Base-by-base conservation (phyloP, 140 eudicot species). In the Anethum foeniculum region DNA sequence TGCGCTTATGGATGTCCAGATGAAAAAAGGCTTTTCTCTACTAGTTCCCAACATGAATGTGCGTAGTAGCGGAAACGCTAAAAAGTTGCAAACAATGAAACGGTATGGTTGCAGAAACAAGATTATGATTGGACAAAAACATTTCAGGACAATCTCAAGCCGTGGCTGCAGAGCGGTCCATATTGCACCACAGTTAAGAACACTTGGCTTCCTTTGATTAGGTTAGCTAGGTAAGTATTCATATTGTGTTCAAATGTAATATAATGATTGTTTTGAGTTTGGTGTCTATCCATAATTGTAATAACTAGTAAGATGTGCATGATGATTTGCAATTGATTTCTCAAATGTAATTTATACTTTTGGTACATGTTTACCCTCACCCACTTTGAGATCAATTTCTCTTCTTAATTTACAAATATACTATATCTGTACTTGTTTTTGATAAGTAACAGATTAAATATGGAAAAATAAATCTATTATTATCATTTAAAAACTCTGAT, bases 121-220 rank as follows among this genome's bases (percentile, higher is more conserved):
- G 67, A 58, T 23, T 23, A 58, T 21, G 12, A 23, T 21, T 23
- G 13, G 67, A 7, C 28, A 58, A 23, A 58, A 58, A 58, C 13
- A 23, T 58, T 58, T 3, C 0, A 58, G 67, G 67, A 7, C 4
- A 58, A 58, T 58, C 67, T 58, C 30, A 58, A 58, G 67, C 21
- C 14, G 14, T 58, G 67, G 30, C 14, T 58, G 14, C 67, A 58
- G 30, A 58, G 30, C 7, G 14, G 10, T 58, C 67, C 67, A 58
- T 58, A 23, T 58, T 58, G 67, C 67, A 58, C 67, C 67, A 19
- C 67, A 8, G 30, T n/a, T 58, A 23, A 89, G 51, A 11, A 58
- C 30, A 23, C 30, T 58, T 58, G 67, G 30, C 67, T 58, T 58
- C 67, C 14, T 58, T 58, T 58, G 30, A 23, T 58, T 58, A 58